Percentiles rank a stretch among this genome's conserved stretches.
Evolutionary conservation across 1,139 yeast genomes (phyloP).

Genomic region (Suhomyces wounanorum): DNA sequence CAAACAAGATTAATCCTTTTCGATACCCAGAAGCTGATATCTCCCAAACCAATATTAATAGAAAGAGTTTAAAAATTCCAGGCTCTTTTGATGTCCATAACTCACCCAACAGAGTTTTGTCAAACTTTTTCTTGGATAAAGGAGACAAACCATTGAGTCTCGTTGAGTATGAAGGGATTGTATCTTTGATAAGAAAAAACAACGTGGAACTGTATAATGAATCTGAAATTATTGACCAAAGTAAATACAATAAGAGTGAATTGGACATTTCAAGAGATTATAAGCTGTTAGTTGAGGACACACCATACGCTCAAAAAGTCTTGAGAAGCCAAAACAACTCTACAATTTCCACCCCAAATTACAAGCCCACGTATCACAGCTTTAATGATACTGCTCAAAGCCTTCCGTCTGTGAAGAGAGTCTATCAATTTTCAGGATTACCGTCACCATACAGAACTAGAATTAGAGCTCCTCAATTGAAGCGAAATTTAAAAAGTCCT

Average conservation of each 20-base stretch:
- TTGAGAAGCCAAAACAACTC: constrained; percentile 18
- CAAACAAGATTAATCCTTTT: constrained; percentile 10
- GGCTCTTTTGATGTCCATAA: constrained; percentile 14
- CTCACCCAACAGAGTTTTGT: constrained; percentile 59
- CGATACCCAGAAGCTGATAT: constrained; percentile 15
- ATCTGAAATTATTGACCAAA: not conserved
- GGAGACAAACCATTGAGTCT: constrained; percentile 77
- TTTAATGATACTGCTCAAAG: constrained; percentile 31
- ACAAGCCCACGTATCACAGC: constrained; percentile 41
- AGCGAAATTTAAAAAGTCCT: not conserved
- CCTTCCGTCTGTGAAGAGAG: constrained; percentile 46
- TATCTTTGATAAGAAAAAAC: constrained; percentile 46
- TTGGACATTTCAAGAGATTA: constrained; percentile 3
- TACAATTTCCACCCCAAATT: constrained; percentile 39
- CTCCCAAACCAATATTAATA: not conserved
- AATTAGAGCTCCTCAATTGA: constrained; percentile 33
- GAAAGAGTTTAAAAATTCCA: constrained; percentile 5
- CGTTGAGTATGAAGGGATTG: constrained; percentile 82
- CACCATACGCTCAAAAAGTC: constrained; percentile 27
- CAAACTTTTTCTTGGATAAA: constrained; percentile 70
- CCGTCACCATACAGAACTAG: constrained; percentile 68
- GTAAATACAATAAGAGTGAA: not conserved
- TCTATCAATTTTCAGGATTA: constrained; percentile 62
- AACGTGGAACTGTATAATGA: constrained; percentile 16
- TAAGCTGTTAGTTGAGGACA: constrained; percentile 14